These are phyloP conservation scores for Xylaria sp. DNA, from an alignment of 2,329 filamentous ascomycete species.

Conservation along the genomic window DNA sequence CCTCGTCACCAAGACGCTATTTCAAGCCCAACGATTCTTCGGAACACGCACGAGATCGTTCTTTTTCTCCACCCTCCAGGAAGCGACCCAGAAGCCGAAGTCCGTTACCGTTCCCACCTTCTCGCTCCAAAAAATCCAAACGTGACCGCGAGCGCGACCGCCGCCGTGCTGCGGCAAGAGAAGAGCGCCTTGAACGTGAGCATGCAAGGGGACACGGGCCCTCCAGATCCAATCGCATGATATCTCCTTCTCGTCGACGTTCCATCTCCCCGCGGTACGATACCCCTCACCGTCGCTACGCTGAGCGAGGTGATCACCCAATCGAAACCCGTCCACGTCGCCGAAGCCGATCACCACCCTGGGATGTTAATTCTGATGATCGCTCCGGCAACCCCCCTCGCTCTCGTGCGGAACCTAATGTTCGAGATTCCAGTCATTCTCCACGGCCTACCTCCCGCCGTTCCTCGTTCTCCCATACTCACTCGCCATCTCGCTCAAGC, in stretches of 20 bases:
- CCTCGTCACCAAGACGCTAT: constrained; percentile 46
- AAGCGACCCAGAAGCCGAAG: constrained; percentile 59
- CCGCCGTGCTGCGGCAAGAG: constrained; percentile 44
- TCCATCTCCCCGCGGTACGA: constrained; percentile 47
- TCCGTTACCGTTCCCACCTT: constrained; percentile 51
- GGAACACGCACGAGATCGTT: constrained; percentile 49
- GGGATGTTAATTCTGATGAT: constrained; percentile 42
- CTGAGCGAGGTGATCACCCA: constrained; percentile 43
- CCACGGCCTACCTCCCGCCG: constrained; percentile 46
- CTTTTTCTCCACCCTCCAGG: constrained; percentile 53
- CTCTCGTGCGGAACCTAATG: constrained; percentile 41
- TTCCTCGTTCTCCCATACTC: constrained; percentile 49
- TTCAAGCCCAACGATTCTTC: constrained; percentile 52
- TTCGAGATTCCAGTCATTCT: constrained; percentile 46
- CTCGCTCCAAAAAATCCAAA: constrained; percentile 58
- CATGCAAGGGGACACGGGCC: constrained; percentile 41
- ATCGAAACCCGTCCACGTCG: constrained; percentile 41
- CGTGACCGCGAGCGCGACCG: constrained; percentile 49
- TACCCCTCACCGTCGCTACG: constrained; percentile 40
- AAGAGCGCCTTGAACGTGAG: constrained; percentile 44
- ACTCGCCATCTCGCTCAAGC: constrained; percentile 46
- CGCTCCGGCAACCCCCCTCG: constrained; percentile 37
- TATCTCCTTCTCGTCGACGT: constrained; percentile 44
- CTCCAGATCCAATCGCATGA: constrained; percentile 36
- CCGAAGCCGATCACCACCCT: constrained; percentile 46